Base-by-base conservation (phyloP, 2,329 filamentous ascomycete species). In the Raffaelea albimanens region DNA sequence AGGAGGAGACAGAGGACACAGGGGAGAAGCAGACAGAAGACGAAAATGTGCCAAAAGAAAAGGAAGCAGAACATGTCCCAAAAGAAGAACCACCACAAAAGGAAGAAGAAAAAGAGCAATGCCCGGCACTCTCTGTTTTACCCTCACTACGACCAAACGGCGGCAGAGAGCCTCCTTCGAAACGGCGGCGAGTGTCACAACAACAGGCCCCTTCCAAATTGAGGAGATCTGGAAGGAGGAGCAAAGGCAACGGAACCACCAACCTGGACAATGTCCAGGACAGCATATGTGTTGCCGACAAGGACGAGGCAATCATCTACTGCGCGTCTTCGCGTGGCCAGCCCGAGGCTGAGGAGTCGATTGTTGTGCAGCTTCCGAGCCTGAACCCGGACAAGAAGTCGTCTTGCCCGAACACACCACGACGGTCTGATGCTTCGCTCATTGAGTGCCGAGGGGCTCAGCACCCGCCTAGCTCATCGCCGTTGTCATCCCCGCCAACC, bases 401-500 rank as follows among this genome's bases (percentile, higher is more conserved):
- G 18, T 5, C 10, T 8, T 21, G 16, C 18, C 5, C 18, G 7
- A 25, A 5, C 41, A 44, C 45, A 45, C 47, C 19, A 56, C 42
- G 20, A 61, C 55, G 7, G 61, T 8, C 7, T 16, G 34, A 38
- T 8, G 18, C 5, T 16, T 7, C 14, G 18, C n/a, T 16, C 34
- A 48, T 45, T 5, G 38, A 45, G 22, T 58, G 39, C 58, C 51
- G 42, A 57, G 25, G 9, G 5, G 34, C 34, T 8, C 34, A 38
- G 34, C 47, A 21, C 44, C 49, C 40, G 50, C 45, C 20, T 1
- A 69, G 65, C 59, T 79, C 76, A 0, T 78, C 76, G 1, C 76
- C 76, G 0, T 63, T 80, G 13, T 80, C 76, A 0, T 80, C 76
- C 1, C 76, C 76, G 0, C 76, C 75, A 1, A 69, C 71, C 0